Evolutionary conservation across 805 yeast species (phyloP).

Genomic region (Wilhelminamyces savonicus): DNA sequence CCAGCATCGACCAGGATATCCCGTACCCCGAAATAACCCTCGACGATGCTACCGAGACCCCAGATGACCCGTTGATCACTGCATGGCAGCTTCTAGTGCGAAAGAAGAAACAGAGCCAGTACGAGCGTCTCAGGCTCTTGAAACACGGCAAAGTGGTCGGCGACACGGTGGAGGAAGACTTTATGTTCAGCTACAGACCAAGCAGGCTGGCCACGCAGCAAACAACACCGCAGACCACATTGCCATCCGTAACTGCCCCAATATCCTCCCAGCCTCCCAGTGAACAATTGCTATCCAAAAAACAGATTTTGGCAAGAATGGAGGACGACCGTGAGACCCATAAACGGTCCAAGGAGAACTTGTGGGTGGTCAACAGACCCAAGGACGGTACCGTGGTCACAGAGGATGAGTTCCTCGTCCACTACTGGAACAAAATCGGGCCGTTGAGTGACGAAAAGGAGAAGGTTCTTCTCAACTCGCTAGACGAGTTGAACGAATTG

Average conservation of each 20-base stretch:
- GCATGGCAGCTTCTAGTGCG: conserved; percentile 44
- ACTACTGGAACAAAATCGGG: conserved; percentile 48
- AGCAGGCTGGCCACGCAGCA: conserved; percentile 10
- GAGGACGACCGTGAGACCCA: conserved; percentile 92
- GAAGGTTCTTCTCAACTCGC: conserved; percentile 32
- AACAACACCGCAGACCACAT: conserved; percentile 1
- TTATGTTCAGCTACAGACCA: conserved; percentile 19
- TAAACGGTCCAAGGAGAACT: conserved; percentile 73
- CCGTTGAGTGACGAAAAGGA: conserved; percentile 41
- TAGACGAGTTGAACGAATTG: conserved; percentile 49
- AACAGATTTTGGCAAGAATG: conserved; percentile 70
- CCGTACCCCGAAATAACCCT: conserved; percentile 28
- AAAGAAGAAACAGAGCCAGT: conserved; percentile 46
- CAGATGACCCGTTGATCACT: conserved; percentile 23
- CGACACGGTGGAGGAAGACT: conserved; percentile 19
- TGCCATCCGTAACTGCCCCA: too few species aligned
- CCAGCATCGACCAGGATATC: conserved; percentile 20
- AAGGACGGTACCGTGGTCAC: conserved; percentile 26
- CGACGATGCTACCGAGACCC: conserved; percentile 13
- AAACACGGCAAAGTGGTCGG: conserved; percentile 19
- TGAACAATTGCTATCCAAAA: conserved; percentile 22
- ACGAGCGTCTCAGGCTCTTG: conserved; percentile 40
- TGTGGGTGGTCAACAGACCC: conserved; percentile 63
- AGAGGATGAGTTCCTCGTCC: conserved; percentile 29
- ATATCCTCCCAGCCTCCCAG: too few species aligned